Conservation (phyloP, 352 stramenopile species). For the Globisporangium nodosum region DNA sequence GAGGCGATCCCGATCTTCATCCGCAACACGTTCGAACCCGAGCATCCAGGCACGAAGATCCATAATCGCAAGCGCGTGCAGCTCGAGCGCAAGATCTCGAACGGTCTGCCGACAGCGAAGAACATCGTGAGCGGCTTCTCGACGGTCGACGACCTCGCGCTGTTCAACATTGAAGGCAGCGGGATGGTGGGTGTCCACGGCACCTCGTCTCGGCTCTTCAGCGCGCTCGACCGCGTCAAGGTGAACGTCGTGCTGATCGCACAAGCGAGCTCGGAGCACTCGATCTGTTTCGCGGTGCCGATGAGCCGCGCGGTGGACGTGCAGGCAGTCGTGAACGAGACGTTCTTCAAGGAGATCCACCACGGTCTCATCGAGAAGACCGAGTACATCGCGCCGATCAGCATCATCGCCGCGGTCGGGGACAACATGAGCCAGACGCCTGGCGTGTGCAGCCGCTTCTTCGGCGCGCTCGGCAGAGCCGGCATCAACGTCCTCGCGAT, state of each 20-base stretch:
- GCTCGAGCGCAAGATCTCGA: constrained; percentile 56
- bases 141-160: constrained; percentile 92
- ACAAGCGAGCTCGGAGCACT: constrained; percentile 93
- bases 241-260: constrained; percentile 95
- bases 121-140: constrained; percentile 88
- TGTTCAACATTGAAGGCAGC: constrained; percentile 96
- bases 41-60: constrained; percentile 78
- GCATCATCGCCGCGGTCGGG: constrained; percentile 94
- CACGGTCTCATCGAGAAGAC: constrained; percentile 77
- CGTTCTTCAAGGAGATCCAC: constrained; percentile 88
- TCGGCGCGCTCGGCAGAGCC: constrained; percentile 88
- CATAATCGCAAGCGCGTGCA: constrained; percentile 51
- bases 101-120: constrained; percentile 44
- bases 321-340: constrained; percentile 74
- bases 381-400: constrained; percentile 83
- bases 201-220: constrained; percentile 91
- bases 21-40: constrained; percentile 94
- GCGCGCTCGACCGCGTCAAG: constrained; percentile 86
- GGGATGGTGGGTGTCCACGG: constrained; percentile 94
- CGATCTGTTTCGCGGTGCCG: constrained; percentile 93
- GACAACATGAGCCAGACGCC: constrained; percentile 93
- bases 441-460: constrained; percentile 92
- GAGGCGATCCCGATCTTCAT: constrained; percentile 97
- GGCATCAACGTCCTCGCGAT: constrained; percentile 96
- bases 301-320: constrained; percentile 61